A percentile compares a stretch with the other conserved stretches of the same genome.
These are phyloP conservation scores for Aurantiochytrium sp. DNA, from an alignment of 108 stramenopile genomes.

Conservation along the genomic window DNA sequence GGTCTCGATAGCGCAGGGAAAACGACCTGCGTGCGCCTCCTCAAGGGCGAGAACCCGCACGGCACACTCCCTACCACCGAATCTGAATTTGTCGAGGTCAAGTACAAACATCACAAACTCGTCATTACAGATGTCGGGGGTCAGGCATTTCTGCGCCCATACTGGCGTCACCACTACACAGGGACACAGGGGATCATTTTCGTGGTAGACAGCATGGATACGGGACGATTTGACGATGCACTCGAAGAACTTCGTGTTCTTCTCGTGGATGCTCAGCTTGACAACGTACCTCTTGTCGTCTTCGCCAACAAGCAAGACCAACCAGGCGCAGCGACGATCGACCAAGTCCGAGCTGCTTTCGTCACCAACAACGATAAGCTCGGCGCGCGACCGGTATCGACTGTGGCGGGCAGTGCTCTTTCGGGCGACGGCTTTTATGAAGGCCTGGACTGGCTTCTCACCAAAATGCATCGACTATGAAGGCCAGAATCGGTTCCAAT, in stretches of 20 bases:
- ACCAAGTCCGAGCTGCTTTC: not conserved
- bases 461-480: not conserved
- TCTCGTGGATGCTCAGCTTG: not conserved
- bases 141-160: not conserved
- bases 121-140: not conserved
- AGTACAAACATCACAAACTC: not conserved
- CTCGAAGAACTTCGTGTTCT: not conserved
- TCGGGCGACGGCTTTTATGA: not conserved
- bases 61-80: not conserved
- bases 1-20: not conserved
- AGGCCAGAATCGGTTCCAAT: not conserved
- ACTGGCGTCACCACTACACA: not conserved
- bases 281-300: not conserved
- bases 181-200: not conserved
- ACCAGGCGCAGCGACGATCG: not conserved
- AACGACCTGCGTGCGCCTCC: not conserved
- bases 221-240: not conserved
- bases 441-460: not conserved
- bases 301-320: not conserved
- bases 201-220: not conserved
- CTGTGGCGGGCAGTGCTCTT: not conserved
- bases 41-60: not conserved
- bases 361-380: not conserved
- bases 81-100: not conserved
- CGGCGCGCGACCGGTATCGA: not conserved